Evolutionary conservation across 83 land plant genomes (phyloP).

Genomic region (Picea abies): DNA sequence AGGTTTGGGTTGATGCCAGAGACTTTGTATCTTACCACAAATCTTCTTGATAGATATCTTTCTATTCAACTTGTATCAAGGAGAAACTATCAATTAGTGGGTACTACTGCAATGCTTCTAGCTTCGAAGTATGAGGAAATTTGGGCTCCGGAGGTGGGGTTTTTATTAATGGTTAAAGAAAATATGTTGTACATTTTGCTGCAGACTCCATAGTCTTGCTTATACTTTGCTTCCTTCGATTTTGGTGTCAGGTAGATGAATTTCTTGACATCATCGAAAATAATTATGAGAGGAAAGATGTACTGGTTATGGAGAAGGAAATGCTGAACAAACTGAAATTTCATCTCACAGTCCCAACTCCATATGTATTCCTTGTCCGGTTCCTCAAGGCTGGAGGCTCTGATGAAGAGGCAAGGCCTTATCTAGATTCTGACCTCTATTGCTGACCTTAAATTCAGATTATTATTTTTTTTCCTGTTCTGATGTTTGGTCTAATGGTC

Average conservation of each 20-base stretch:
- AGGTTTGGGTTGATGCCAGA: slow-evolving; percentile 2
- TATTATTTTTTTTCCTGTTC: not conserved
- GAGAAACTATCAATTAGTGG: slow-evolving; percentile 26
- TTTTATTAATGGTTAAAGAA: not conserved
- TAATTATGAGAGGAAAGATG: slow-evolving; percentile 41
- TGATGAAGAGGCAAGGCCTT: slow-evolving; percentile 39
- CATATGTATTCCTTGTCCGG: slow-evolving; percentile 71
- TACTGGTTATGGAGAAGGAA: slow-evolving; percentile 65
- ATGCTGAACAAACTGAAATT: slow-evolving; percentile 47
- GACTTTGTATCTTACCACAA: not conserved
- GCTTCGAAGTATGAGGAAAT: no score
- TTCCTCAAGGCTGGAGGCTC: slow-evolving; percentile 59
- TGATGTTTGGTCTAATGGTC: not conserved
- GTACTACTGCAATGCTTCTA: slow-evolving; percentile 25
- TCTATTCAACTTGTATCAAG: not conserved
- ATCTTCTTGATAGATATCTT: not conserved
- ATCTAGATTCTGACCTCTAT: not conserved
- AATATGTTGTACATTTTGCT: not conserved
- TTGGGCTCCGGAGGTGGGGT: slow-evolving; percentile 34
- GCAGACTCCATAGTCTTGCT: not conserved
- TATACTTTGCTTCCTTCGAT: no score
- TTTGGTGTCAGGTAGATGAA: slow-evolving; percentile 37
- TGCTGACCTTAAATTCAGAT: not conserved
- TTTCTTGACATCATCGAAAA: slow-evolving; percentile 39
- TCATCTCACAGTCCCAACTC: slow-evolving; percentile 50